phyloP scores from a whole-genome alignment of 2,329 filamentous ascomycete genomes.

The Fusarium heterosporum region DNA sequence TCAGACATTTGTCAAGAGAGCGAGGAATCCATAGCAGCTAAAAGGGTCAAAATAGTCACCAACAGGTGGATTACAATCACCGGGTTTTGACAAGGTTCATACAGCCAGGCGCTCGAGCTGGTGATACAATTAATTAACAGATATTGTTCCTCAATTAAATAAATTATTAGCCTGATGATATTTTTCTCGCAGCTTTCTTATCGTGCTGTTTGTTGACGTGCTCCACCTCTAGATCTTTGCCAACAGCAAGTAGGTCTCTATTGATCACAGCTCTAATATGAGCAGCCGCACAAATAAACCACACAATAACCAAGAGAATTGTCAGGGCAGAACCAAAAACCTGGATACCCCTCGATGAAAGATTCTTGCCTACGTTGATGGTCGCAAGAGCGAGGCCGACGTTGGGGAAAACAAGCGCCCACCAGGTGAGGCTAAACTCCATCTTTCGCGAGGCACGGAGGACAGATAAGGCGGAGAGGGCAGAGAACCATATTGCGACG shows the following conservation, averaged over 20 bases:
- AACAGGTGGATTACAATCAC: too few species aligned
- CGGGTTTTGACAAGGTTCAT: too few species aligned
- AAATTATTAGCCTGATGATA: neutral
- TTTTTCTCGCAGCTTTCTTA: neutral
- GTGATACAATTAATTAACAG: too few species aligned
- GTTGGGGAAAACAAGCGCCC: slow-evolving; percentile 25
- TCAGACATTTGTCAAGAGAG: too few species aligned
- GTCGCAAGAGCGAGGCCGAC: slow-evolving; percentile 21
- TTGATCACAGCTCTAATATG: neutral
- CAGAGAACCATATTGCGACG: slow-evolving; percentile 21
- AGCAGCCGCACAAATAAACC: slow-evolving; percentile 3
- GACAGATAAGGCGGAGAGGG: neutral
- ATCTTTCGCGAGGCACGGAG: neutral
- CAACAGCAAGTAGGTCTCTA: slow-evolving; percentile 12
- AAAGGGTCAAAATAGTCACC: too few species aligned
- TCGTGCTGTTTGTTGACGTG: slow-evolving; percentile 11
- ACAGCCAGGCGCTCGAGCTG: too few species aligned
- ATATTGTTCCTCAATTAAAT: too few species aligned
- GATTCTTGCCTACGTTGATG: slow-evolving; percentile 13
- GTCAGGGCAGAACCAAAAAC: neutral
- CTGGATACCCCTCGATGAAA: neutral
- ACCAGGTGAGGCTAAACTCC: slow-evolving; percentile 20
- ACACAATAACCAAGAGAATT: slow-evolving; percentile 1
- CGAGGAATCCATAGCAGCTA: too few species aligned
- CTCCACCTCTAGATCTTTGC: slow-evolving; percentile 25